phyloP scores from a whole-genome alignment of 495 filamentous ascomycete genomes.

The Penicillium bovifimosum region DNA sequence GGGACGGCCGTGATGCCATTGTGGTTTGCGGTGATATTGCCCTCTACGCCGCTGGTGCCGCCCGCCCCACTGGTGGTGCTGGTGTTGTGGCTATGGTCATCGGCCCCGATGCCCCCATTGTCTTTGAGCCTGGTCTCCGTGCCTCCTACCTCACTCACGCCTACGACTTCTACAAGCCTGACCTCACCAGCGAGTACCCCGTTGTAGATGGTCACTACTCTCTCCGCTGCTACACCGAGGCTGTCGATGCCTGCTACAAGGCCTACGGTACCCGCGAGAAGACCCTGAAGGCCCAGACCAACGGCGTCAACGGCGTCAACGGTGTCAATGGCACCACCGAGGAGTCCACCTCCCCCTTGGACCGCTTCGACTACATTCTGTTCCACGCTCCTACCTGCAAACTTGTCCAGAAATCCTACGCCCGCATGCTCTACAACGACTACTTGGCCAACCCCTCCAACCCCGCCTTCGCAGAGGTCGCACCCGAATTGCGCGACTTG shows the following conservation, averaged over 20 bases:
- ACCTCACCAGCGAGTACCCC: constrained; percentile 96
- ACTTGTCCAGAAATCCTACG: constrained; percentile 92
- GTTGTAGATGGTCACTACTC: constrained; percentile 96
- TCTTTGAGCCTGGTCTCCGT: constrained; percentile 85
- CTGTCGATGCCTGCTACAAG: constrained; percentile 93
- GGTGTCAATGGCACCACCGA: constrained; percentile 53
- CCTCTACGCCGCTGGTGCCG: constrained; percentile 93
- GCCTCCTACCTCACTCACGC: constrained; percentile 90
- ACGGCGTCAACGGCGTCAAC: constrained; percentile 56
- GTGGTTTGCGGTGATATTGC: constrained; percentile 97
- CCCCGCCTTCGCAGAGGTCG: constrained; percentile 77
- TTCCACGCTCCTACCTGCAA: constrained; percentile 99
- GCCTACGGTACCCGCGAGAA: constrained; percentile 84
- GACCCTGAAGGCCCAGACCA: constrained; percentile 56
- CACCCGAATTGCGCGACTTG: constrained; percentile 77
- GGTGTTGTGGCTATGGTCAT: constrained; percentile 92
- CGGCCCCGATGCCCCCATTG: constrained; percentile 87
- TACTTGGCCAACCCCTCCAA: constrained; percentile 73
- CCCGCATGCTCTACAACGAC: constrained; percentile 94
- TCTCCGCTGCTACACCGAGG: constrained; percentile 90
- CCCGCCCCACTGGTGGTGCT: constrained; percentile 91
- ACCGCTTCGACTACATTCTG: constrained; percentile 91
- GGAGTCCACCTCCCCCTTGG: constrained; percentile 61
- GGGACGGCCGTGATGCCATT: constrained; percentile 92
- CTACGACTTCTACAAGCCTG: constrained; percentile 99